Percentiles rank a stretch among this genome's conserved stretches.
phyloP scores from a whole-genome alignment of 1,284 basidiomycete genomes.

The Schizophyllum amplum region DNA sequence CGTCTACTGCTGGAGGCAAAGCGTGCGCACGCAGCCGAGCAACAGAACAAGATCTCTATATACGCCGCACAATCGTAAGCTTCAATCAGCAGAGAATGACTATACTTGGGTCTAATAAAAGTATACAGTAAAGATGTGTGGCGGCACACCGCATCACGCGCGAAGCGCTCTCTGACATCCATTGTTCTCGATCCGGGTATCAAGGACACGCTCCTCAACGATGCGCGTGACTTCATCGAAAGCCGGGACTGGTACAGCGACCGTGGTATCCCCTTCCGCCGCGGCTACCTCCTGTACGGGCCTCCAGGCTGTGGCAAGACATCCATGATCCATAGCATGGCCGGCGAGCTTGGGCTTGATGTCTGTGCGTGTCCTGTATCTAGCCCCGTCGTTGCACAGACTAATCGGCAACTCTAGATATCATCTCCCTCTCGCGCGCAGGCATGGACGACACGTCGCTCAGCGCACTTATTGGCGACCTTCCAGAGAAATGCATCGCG shows the following conservation, averaged over 20 bases:
- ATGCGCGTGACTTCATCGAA: slow-evolving; percentile 57
- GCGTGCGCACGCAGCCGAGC: slow-evolving; percentile 38
- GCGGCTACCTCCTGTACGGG: slow-evolving; percentile 67
- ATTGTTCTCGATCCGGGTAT: slow-evolving; percentile 59
- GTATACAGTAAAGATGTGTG: slow-evolving; percentile 32
- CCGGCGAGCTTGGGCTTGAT: slow-evolving; percentile 66
- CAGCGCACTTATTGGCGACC: slow-evolving; percentile 48
- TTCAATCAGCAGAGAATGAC: not conserved
- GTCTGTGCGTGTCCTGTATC: slow-evolving; percentile 34
- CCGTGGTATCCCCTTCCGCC: slow-evolving; percentile 64
- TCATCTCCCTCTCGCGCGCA: slow-evolving; percentile 61
- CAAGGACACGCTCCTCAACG: slow-evolving; percentile 54
- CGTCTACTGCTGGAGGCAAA: slow-evolving; percentile 50
- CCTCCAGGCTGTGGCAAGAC: slow-evolving; percentile 75
- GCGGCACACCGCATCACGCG: slow-evolving; percentile 47
- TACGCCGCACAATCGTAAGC: slow-evolving; percentile 32
- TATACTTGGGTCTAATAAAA: not conserved
- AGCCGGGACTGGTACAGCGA: slow-evolving; percentile 63
- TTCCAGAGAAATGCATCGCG: slow-evolving; percentile 65
- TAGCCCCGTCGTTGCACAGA: not conserved
- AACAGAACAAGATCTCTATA: slow-evolving; percentile 46
- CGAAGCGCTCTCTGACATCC: slow-evolving; percentile 34
- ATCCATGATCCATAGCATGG: slow-evolving; percentile 66
- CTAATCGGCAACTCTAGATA: slow-evolving; percentile 20
- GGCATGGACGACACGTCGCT: slow-evolving; percentile 63